Base-by-base conservation (phyloP, 2,329 filamentous ascomycete genomes). In the Helotiales sp. region DNA sequence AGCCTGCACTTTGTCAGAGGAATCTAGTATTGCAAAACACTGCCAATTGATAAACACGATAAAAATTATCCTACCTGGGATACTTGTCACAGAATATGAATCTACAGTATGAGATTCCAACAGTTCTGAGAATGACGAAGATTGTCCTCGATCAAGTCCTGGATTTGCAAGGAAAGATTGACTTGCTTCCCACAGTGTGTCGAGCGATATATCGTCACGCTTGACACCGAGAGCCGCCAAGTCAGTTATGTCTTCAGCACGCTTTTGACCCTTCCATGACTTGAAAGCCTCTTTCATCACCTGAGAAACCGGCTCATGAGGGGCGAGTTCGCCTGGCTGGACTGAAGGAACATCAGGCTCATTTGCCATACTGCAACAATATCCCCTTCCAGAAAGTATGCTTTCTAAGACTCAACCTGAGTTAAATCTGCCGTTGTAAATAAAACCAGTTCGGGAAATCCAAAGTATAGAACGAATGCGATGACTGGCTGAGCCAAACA, bases 301-400 rank as follows among this genome's bases (percentile, higher is more conserved):
- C 13, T 89, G 87, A 2, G 93, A 92, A 1, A 93, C 92, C 73
- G 89, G 89, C 78, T 93, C 88, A 77, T 95, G 88, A 30, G 93
- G 90, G 79, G 97, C 91, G 2, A 94, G 82, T 34, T 32, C 30
- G 30, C 60, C 45, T 43, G 60, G 60, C 43, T 37, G 11, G 30
- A 55, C n/a, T 28, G 28, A 6, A 7, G 37, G 24, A 3, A 20
- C 28, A 8, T 11, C n/a, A 11, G 28, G 6, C 3, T 20, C 28
- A 34, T 13, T 15, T 30, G 17, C 52, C 52, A 55, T 55, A 17
- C 10, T 54, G 50, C 6, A n/a, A n/a, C n/a, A n/a, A n/a, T n/a
- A n/a, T n/a, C n/a, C n/a, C n/a, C n/a, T n/a, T n/a, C n/a, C n/a
- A n/a, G n/a, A n/a, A n/a, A n/a, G n/a, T n/a, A n/a, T n/a, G n/a